These are phyloP conservation scores for Rhodotorula sp. DNA, from an alignment of 1,284 basidiomycete species.

Conservation along the genomic window DNA sequence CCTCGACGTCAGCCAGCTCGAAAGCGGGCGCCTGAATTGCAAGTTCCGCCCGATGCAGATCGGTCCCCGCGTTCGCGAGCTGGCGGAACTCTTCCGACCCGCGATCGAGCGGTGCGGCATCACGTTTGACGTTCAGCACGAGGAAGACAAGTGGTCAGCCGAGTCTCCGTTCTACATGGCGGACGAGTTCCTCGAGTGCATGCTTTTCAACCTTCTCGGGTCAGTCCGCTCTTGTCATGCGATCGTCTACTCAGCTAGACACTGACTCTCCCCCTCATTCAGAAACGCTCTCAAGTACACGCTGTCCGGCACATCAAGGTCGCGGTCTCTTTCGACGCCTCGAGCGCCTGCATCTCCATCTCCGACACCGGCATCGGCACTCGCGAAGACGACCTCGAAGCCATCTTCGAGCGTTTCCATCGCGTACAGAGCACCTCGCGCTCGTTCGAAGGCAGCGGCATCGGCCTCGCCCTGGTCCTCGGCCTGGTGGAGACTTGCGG, in stretches of 20 bases:
- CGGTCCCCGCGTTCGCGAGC: slow-evolving; percentile 50
- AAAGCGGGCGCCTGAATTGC: slow-evolving; percentile 46
- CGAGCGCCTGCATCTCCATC: slow-evolving; percentile 43
- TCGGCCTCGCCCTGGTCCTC: slow-evolving; percentile 48
- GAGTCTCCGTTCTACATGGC: slow-evolving; percentile 48
- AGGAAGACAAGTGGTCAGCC: slow-evolving; percentile 40
- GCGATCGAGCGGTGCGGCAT: slow-evolving; percentile 47
- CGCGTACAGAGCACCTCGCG: slow-evolving; percentile 47
- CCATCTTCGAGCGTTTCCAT: slow-evolving; percentile 50
- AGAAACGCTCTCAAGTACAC: slow-evolving; percentile 49
- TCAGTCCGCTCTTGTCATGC: too few species aligned
- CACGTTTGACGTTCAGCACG: slow-evolving; percentile 49
- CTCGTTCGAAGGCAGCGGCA: slow-evolving; percentile 51
- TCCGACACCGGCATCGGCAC: slow-evolving; percentile 49
- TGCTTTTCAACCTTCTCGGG: slow-evolving; percentile 29
- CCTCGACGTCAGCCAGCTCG: slow-evolving; percentile 40
- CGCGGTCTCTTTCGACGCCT: slow-evolving; percentile 17
- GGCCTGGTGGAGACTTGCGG: slow-evolving; percentile 51
- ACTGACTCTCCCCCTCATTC: not conserved
- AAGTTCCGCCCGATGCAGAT: slow-evolving; percentile 49
- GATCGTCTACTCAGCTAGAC: too few species aligned
- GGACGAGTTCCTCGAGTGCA: slow-evolving; percentile 53
- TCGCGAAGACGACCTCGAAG: slow-evolving; percentile 39
- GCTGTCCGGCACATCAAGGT: slow-evolving; percentile 36
- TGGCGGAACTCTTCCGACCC: slow-evolving; percentile 51